Evolutionary conservation across 331 rosid species (phyloP).

Genomic region (Rosa hybrid): DNA sequence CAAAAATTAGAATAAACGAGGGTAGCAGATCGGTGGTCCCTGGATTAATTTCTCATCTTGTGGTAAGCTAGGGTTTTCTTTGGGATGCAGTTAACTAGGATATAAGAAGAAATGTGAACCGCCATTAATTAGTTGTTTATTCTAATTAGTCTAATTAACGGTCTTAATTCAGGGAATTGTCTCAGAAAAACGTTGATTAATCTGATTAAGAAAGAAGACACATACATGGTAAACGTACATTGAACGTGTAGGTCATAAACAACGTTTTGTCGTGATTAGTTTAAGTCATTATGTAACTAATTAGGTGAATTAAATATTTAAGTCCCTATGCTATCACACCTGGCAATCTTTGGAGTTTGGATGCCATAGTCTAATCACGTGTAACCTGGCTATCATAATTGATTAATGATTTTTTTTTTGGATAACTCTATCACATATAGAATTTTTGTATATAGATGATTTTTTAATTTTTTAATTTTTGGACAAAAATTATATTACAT

Average conservation of each 20-base stretch:
- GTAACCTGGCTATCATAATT: background rate
- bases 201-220: background rate
- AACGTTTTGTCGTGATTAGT: background rate
- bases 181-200: background rate
- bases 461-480: background rate
- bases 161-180: background rate
- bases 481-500: no score
- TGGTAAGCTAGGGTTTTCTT: slow-evolving; percentile 5
- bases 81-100: background rate
- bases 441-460: no score
- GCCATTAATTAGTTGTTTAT: background rate
- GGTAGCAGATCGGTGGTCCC: background rate
- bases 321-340: no score
- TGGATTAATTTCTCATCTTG: background rate
- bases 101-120: background rate
- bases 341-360: no score
- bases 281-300: background rate
- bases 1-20: background rate
- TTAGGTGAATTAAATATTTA: no score
- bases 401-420: background rate
- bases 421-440: no score
- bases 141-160: background rate
- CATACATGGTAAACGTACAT: background rate
- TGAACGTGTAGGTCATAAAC: background rate
- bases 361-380: background rate